Conservation (phyloP, 768 basidiomycete genomes). For the Exidia glandulosa region DNA sequence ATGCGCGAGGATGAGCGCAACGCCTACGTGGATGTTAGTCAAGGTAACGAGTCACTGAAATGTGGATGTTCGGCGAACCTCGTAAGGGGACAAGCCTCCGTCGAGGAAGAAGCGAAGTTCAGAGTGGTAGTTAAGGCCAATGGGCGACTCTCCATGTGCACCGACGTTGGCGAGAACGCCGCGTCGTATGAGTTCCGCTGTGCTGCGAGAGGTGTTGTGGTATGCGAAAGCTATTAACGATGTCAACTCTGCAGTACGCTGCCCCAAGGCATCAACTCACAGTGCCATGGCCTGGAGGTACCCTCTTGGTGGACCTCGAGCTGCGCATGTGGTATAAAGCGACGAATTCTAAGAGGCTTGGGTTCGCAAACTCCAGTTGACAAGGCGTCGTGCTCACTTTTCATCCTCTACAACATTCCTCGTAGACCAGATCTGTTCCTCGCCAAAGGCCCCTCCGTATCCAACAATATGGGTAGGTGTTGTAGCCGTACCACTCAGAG, state of each 20-base stretch:
- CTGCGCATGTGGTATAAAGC: conserved; percentile 53
- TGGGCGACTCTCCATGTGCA: conserved; percentile 55
- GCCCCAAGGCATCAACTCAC: conserved; percentile 25
- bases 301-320: conserved; percentile 51
- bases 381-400: conserved; percentile 34
- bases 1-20: conserved; percentile 56
- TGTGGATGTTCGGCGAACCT: conserved; percentile 40
- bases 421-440: conserved; percentile 57
- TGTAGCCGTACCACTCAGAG: conserved; percentile 55
- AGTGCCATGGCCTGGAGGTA: conserved; percentile 44
- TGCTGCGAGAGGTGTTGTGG: conserved; percentile 58
- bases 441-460: conserved; percentile 63
- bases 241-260: neutral
- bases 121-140: conserved; percentile 64
- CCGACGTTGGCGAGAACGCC: conserved; percentile 58
- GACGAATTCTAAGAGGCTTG: conserved; percentile 37
- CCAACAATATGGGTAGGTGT: conserved; percentile 71
- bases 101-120: conserved; percentile 56
- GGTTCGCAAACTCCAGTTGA: neutral
- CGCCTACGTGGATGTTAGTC: conserved; percentile 27
- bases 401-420: conserved; percentile 55
- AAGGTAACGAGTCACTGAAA: neutral
- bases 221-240: conserved; percentile 37
- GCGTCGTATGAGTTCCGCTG: conserved; percentile 55
- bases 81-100: conserved; percentile 61